Base-by-base conservation (phyloP, 345 rosid species). In the Jatropha curcas region DNA sequence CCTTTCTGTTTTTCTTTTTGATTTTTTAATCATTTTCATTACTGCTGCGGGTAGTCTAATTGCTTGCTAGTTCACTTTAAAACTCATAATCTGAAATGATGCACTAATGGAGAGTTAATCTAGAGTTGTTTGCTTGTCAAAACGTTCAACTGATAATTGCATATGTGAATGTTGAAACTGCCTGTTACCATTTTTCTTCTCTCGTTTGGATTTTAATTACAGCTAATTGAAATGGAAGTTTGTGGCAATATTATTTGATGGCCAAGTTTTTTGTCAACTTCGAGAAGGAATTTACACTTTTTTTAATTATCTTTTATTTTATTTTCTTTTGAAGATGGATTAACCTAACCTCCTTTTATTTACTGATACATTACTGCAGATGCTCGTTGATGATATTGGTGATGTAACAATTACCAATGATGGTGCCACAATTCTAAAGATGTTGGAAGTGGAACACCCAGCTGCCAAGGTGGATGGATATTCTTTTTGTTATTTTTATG, bases 361-460 rank as follows among this genome's bases (percentile, higher is more conserved):
- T 34, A 12, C 48, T 60, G 55, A 45, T 74, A 60, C 2, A 34
- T 75, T 76, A 25, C 60, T 53, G 46, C 71, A 95, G 99, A 93
- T 93, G 99, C 83, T 93, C 53, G 99, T 95, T 57, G 98, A 95
- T 86, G 98, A 95, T 78, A 89, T 91, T 67, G 94, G 99, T 64
- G 99, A 96, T 68, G 96, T 93, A 34, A 91, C 96, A 16, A 93
- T 95, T 59, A 95, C 99, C 8, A 90, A 93, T 71, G 99, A 96
- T 41, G 98, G 99, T 74, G 98, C 96, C 22, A 95, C 99, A 1
- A 90, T 95, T 68, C 89, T 95, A 34, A 90, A 92, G 81, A 92
- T 93, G 98, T 68, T 93, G 75, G 98, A 95, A 74, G 96, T 93
- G 53, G 98, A 95, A 83, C 99, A 91, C 81, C 98, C 99, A 2